Evolutionary conservation across 768 basidiomycete species (phyloP), one percentile per base, ranked within the genome.

Genomic region (Leccinum rimulosum): DNA sequence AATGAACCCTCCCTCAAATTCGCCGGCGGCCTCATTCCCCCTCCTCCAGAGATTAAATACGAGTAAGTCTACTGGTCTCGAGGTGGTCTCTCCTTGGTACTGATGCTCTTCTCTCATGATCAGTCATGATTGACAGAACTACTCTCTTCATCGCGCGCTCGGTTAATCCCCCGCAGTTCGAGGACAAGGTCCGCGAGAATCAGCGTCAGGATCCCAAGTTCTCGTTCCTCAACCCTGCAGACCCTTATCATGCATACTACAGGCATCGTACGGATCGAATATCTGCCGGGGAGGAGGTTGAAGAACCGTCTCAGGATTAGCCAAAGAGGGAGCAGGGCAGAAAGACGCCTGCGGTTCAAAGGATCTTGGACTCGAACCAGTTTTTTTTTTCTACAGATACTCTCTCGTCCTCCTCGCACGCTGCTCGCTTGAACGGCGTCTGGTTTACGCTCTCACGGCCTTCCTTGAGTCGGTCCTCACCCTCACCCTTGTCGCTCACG

Each of bases 221-320:
- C 82, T 93, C 95, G 58, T 98, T 99, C 81, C 84, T 99, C 74
- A 96, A 96, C 79, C 88, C 93, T 61, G 85, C 85, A 50, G 97
- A 99, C 81, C 93, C 97, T 64, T 99, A 97, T 79, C 93, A 98
- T 87, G 92, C 92, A 61, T 98, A 99, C 77, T 99, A 99, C 72
- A 87, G 91, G 70, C 86, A 95, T 79, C 86, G 90, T 70, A 85
- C 96, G 77, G 92, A 94, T 51, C 87, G 86, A 70, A 84, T 94
- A 62, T 77, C 83, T 54, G 84, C 84, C 6, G 93, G 93, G 19
- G 89, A 92, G 69, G 69, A 84, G 10, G 78, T 83, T 12, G 91
- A 91, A 38, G 91, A 89, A 31, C 67, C 69, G 1, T 63, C 78
- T 0, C 73, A 76, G 89, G 22, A 22, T 22, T 22, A 22, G 22